These are phyloP conservation scores for Clavispora carvajalis DNA, from an alignment of 805 yeast genomes.

Conservation along the genomic window DNA sequence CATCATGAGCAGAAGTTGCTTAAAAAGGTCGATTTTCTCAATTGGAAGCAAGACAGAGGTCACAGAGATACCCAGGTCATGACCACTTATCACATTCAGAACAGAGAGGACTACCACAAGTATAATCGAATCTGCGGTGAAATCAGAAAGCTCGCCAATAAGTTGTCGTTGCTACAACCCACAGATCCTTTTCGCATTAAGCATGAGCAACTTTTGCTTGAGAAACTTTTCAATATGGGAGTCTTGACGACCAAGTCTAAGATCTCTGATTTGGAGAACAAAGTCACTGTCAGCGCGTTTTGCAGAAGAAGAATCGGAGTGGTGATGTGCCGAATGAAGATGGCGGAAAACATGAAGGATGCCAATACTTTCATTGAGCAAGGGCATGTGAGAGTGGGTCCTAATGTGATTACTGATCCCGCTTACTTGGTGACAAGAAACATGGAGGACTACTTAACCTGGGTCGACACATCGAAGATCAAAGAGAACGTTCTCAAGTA, in stretches of 20 bases:
- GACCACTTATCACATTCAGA: constrained; percentile 89
- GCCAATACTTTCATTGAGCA: constrained; percentile 92
- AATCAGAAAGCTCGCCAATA: constrained; percentile 80
- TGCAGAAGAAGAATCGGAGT: constrained; percentile 92
- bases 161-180: constrained; percentile 78
- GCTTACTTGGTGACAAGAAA: constrained; percentile 89
- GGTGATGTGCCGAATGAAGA: constrained; percentile 87
- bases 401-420: constrained; percentile 91
- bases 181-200: constrained; percentile 81
- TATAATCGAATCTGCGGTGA: constrained; percentile 93
- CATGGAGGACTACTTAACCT: constrained; percentile 93
- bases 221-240: constrained; percentile 86
- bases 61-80: constrained; percentile 96
- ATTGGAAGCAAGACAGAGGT: constrained; percentile 95
- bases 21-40: constrained; percentile 92
- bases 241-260: constrained; percentile 82
- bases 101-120: constrained; percentile 92
- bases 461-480: constrained; percentile 97
- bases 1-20: constrained; percentile 93
- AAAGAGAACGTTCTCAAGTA: constrained; percentile 83
- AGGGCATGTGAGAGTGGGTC: constrained; percentile 97
- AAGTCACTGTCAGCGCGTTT: constrained; percentile 84
- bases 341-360: constrained; percentile 86
- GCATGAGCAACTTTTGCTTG: constrained; percentile 83
- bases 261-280: constrained; percentile 86